Evolutionary conservation across 176 grass and related monocot species (phyloP).

Genomic region (Avena eriantha): DNA sequence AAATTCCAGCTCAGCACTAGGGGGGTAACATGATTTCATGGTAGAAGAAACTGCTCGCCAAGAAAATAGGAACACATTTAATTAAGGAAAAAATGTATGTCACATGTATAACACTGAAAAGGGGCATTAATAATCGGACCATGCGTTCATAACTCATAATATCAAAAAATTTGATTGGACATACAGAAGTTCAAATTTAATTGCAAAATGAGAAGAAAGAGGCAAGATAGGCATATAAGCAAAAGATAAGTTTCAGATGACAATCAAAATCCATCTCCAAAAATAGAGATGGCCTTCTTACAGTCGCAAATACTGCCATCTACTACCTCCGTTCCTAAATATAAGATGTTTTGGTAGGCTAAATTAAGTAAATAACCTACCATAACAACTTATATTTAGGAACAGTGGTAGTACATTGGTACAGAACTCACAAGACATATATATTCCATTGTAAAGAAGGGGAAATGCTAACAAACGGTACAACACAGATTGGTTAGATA

Average conservation of each 20-base stretch:
- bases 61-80: not conserved
- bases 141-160: not conserved
- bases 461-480: not conserved
- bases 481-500: not conserved
- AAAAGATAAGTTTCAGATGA: slow-evolving; percentile 3
- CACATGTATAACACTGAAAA: not conserved
- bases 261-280: not conserved
- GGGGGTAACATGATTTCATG: not conserved
- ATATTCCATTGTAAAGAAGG: slow-evolving; percentile 1
- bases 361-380: too few species aligned
- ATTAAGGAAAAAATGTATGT: not conserved
- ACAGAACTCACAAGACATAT: slow-evolving; percentile 4
- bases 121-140: not conserved
- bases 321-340: not conserved
- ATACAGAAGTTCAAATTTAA: not conserved
- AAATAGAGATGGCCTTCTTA: not conserved
- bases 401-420: not conserved
- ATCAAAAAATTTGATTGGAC: not conserved
- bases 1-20: not conserved
- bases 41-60: not conserved
- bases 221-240: not conserved
- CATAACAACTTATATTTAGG: too few species aligned
- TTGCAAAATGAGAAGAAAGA: not conserved
- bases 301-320: not conserved
- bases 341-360: too few species aligned